Percentiles rank a stretch among this genome's conserved stretches.
Conservation (phyloP, 129 eudicot genomes). For the Chrysanthemum makinoi region DNA sequence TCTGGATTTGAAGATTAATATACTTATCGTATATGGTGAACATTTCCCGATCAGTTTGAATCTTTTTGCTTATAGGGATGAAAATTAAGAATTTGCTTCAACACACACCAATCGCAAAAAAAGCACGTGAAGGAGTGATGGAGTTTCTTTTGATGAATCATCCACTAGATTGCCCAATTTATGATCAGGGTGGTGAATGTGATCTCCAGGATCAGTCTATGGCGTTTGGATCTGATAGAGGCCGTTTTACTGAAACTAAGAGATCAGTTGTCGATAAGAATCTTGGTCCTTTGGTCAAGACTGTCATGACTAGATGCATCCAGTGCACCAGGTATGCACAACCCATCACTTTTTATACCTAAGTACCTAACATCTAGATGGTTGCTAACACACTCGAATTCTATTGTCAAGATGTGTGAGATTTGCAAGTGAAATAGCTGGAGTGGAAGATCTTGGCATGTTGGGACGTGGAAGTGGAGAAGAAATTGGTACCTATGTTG, state of each 20-base stretch:
- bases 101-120: conserved; percentile 94
- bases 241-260: conserved; percentile 94
- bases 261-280: conserved; percentile 99
- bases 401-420: conserved; percentile 65
- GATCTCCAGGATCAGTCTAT: conserved; percentile 99
- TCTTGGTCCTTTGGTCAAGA: conserved; percentile 94
- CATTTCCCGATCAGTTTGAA: neutral
- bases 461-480: conserved; percentile 99
- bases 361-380: too few relatives aligned
- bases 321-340: conserved; percentile 81
- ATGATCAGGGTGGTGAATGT: conserved; percentile 99
- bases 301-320: conserved; percentile 98
- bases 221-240: conserved; percentile 98
- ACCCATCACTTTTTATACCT: neutral
- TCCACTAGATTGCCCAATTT: conserved; percentile 97
- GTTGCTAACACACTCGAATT: neutral
- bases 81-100: conserved; percentile 94
- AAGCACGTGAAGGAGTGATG: conserved; percentile 99
- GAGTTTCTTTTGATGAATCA: conserved; percentile 96
- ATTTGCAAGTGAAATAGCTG: conserved; percentile 94
- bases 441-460: conserved; percentile 97
- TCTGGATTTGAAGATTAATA: too few relatives aligned
- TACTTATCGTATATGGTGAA: too few relatives aligned
- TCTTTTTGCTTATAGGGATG: conserved; percentile 60
- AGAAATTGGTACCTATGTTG: conserved; percentile 98